Conservation (phyloP, 2,329 filamentous ascomycete species). For the Uncinocarpus reesii region DNA sequence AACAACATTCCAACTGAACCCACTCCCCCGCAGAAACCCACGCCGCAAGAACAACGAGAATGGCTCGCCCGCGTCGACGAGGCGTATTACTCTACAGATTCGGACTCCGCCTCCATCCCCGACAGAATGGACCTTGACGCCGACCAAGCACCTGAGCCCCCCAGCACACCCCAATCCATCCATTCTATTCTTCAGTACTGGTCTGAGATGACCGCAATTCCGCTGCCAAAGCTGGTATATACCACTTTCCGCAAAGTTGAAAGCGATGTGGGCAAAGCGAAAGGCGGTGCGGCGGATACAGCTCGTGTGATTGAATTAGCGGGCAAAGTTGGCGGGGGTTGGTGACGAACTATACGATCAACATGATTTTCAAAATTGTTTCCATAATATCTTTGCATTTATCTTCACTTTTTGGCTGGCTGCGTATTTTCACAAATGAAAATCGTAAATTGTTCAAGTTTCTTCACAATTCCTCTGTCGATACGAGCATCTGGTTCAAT, state of each 20-base stretch:
- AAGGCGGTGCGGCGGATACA: constrained; percentile 51
- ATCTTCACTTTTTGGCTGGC: background rate
- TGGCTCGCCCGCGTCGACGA: constrained; percentile 78
- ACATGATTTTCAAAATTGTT: background rate
- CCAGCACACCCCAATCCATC: constrained; percentile 22
- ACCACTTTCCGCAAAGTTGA: constrained; percentile 89
- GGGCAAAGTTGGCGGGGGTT: constrained; percentile 83
- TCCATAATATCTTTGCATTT: background rate
- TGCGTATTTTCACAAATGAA: no score
- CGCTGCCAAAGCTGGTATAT: constrained; percentile 60
- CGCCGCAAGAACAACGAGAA: constrained; percentile 69
- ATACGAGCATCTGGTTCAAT: no score
- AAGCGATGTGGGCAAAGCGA: constrained; percentile 81
- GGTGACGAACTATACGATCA: constrained; percentile 43
- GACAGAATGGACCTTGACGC: constrained; percentile 23
- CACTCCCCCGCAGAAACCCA: constrained; percentile 47
- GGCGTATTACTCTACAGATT: constrained; percentile 72
- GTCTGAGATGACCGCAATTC: constrained; percentile 60
- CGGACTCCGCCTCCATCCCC: constrained; percentile 34
- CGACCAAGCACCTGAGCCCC: constrained; percentile 17
- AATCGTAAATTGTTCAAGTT: no score
- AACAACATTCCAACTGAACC: background rate
- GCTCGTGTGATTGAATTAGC: constrained; percentile 81
- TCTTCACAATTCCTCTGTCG: no score
- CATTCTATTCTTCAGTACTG: constrained; percentile 60